Evolutionary conservation across 768 basidiomycete genomes (phyloP), one percentile per base, ranked within the genome.

Genomic region (Tricholoma hemisulphureum): DNA sequence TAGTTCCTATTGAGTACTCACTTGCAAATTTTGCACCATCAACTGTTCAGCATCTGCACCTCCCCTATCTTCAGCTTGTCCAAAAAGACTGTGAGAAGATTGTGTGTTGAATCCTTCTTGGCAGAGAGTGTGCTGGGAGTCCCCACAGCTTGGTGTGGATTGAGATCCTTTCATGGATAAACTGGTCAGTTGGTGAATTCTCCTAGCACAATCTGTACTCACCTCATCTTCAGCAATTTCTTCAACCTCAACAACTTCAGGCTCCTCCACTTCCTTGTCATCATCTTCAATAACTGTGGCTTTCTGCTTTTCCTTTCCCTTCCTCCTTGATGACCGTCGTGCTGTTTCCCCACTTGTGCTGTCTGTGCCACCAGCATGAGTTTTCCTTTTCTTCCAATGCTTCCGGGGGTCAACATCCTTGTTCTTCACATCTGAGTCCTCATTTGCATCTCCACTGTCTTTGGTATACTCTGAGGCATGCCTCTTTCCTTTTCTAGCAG

Each of bases 51-150:
- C 6, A 2, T 20, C n/a, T 16, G n/a, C 16, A 14, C 54, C 21
- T 5, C 28, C 28, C 48, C 16, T 20, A 21, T 31, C 16, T 35
- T 23, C 20, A 35, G 20, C 16, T 23, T 32, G 24, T 51, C 49
- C 2, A 6, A 20, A 31, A 57, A 57, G 16, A 57, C 41, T 11
- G 24, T 16, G 11, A 57, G 48, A 23, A 57, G 21, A 39, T 57
- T 35, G 9, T 24, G 49, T 4, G 49, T 50, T 20, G 20, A 18
- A 18, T 57, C 56, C 24, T 51, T 51, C 21, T 57, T 57, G 32
- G 31, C 6, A 2, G 26, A n/a, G n/a, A 20, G 10, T 1, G 8
- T 31, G 8, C 5, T 4, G n/a, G 55, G 45, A 11, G 34, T 34
- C 3, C 43, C 55, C 32, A 13, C 11, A 9, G 29, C 41, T 2